Evolutionary conservation across 2,329 filamentous ascomycete genomes (phyloP), one percentile per base, ranked within the genome.

Genomic region (Pseudogymnoascus pannorum): DNA sequence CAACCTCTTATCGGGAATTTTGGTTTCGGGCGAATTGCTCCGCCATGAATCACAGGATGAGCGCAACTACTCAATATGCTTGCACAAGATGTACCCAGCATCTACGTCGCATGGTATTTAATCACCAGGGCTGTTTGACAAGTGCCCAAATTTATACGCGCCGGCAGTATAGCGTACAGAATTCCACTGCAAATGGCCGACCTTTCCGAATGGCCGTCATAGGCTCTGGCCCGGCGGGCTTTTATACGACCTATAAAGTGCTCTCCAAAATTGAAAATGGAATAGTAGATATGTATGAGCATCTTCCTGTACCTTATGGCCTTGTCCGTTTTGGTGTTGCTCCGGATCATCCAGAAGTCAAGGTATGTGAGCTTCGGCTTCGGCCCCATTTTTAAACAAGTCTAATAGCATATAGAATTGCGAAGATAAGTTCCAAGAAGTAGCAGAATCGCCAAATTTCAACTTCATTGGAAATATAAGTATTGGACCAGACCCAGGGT

Each of bases 291-390:
- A 97, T 99, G 93, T 99, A 96, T 72, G 94, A 99, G 75, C 86
- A 91, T 26, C 77, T 97, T 38, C 94, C 94, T 0, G 92, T 96
- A 3, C 94, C 94, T 0, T 99, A 91, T 72, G 94, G 94, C 1
- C 81, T 99, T 61, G 92, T 96, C 58, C 83, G 94, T 61, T 96
- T 94, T 71, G 94, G 94, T 7, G 94, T 99, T 62, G 95, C 94
- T n/a, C 94, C 94, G 4, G 94, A 99, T 73, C 94, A 99, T 75
- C 93, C 94, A 0, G 93, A 99, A 77, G 94, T 99, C 67, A 99
- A 99, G 85, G 91, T 94, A 62, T 62, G 20, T 44, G 18, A 40
- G 18, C 60, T 40, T 24, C 12, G 16, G 61, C 29, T 59, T 59
- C n/a, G 20, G 62, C 29, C 18, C 20, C 59, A 24, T 57, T 57